Evolutionary conservation across 2,329 filamentous ascomycete species (phyloP).

Genomic region (Ophiocordyceps australis): DNA sequence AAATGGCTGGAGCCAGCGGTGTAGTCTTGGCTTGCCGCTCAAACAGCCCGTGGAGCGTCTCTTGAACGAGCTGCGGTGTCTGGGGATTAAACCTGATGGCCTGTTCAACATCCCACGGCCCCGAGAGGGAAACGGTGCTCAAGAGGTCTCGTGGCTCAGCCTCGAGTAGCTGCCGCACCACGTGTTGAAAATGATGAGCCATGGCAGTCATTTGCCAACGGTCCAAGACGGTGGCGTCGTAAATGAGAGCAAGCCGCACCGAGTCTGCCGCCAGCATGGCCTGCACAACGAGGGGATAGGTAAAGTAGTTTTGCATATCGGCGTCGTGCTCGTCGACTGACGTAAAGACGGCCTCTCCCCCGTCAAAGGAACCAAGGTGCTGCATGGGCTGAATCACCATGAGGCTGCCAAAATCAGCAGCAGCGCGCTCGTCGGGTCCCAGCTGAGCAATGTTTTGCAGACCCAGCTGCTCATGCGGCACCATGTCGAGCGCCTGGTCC

Average conservation of each 20-base stretch:
- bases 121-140: background rate
- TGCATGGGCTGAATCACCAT: background rate
- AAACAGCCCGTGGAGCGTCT: conserved; percentile 1
- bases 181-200: background rate
- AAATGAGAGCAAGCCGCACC: background rate
- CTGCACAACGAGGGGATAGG: background rate
- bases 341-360: background rate
- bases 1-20: conserved; percentile 13
- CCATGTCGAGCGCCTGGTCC: conserved; percentile 4
- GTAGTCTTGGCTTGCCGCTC: background rate
- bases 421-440: background rate
- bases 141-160: background rate
- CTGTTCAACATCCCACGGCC: conserved; percentile 1
- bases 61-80: background rate
- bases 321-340: background rate
- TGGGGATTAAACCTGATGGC: background rate
- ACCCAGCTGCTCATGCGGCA: conserved; percentile 5
- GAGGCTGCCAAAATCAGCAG: conserved; percentile 1
- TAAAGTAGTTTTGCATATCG: background rate
- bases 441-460: conserved; percentile 3
- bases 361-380: background rate
- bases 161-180: conserved; percentile 1
- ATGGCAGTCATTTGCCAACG: background rate
- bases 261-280: background rate
- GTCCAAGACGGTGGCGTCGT: background rate